Percentiles rank a stretch among this genome's conserved stretches.
phyloP scores from a whole-genome alignment of 306 rosid genomes.

The Sphenostylis stenocarpa region DNA sequence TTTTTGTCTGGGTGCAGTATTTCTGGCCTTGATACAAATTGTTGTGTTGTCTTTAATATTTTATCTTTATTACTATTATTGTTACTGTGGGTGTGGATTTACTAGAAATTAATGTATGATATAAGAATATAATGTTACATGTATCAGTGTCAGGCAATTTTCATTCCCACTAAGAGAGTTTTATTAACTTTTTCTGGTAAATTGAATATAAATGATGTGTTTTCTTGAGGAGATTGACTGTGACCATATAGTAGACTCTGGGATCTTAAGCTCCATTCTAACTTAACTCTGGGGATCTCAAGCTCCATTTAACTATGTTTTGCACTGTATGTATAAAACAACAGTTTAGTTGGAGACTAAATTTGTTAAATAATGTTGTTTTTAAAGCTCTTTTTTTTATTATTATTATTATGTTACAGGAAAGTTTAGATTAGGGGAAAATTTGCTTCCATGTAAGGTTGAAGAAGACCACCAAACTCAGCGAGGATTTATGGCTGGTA shows the following conservation, averaged over 20 bases:
- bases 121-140: neutral
- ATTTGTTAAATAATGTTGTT: neutral
- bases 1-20: neutral
- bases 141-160: neutral
- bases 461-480: neutral
- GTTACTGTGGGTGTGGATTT: neutral
- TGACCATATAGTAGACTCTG: neutral
- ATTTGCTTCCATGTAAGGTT: neutral
- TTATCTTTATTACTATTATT: neutral
- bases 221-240: neutral
- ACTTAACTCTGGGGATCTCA: neutral
- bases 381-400: neutral
- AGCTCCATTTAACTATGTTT: neutral
- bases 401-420: neutral
- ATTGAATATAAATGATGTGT: neutral
- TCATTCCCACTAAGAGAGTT: neutral
- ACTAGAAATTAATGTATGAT: neutral
- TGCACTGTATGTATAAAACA: neutral
- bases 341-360: neutral
- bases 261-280: neutral
- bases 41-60: neutral
- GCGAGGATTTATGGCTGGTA: neutral
- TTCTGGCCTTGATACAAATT: neutral
- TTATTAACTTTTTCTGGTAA: neutral
- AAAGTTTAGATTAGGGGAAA: neutral